Conservation (phyloP, 2,329 filamentous ascomycete species). For the Botrytis tulipae region DNA sequence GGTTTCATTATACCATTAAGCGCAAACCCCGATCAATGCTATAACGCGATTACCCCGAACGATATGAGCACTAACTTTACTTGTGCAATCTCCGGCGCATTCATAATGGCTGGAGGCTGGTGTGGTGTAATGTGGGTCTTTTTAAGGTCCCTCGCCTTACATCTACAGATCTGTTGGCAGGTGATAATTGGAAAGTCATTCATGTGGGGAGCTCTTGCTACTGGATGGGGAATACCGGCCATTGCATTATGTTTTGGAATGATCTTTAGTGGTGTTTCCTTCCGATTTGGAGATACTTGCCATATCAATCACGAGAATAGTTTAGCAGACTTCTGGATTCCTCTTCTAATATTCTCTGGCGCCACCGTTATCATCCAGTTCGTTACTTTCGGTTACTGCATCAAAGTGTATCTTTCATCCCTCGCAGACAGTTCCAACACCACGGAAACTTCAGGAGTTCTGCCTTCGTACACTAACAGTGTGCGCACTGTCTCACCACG, state of each 20-base stretch:
- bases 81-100: constrained; percentile 84
- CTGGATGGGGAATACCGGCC: constrained; percentile 82
- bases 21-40: constrained; percentile 76
- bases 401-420: constrained; percentile 89
- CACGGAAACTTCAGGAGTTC: constrained; percentile 63
- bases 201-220: constrained; percentile 77
- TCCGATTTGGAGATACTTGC: constrained; percentile 85
- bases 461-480: constrained; percentile 75
- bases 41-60: constrained; percentile 86
- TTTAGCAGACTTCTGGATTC: constrained; percentile 85
- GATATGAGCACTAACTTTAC: constrained; percentile 80
- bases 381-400: constrained; percentile 84
- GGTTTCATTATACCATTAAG: constrained; percentile 88
- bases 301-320: constrained; percentile 91
- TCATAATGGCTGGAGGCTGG: constrained; percentile 84
- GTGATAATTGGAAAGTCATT: constrained; percentile 83
- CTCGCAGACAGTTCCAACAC: constrained; percentile 70
- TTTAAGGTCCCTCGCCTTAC: constrained; percentile 82
- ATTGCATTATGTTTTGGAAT: constrained; percentile 74
- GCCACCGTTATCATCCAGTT: constrained; percentile 78
- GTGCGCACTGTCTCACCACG: constrained; percentile 72
- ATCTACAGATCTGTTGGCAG: constrained; percentile 98
- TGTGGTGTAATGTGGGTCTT: constrained; percentile 87
- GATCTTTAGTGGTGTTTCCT: constrained; percentile 86
- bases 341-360: constrained; percentile 74